Percentiles rank a stretch among this genome's conserved stretches.
These are phyloP conservation scores for Zygosaccharomyces gambellarensis DNA, from an alignment of 805 yeast species.

Conservation along the genomic window DNA sequence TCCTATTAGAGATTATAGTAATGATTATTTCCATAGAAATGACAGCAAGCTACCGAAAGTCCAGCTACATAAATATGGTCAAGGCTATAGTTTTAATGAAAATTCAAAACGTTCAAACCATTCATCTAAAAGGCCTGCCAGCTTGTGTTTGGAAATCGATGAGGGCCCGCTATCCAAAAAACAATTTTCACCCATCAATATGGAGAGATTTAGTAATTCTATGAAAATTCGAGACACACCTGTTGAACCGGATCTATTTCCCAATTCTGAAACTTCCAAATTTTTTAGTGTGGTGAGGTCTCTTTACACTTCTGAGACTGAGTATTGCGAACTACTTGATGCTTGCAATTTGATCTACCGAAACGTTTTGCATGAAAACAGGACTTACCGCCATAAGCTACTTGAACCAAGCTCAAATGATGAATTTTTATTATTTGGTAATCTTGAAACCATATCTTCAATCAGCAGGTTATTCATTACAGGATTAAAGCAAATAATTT, in stretches of 20 bases:
- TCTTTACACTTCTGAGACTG: constrained; percentile 35
- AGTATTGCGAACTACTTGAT: constrained; percentile 31
- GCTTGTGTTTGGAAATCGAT: constrained; percentile 20
- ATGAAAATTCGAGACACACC: background rate
- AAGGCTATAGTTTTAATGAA: background rate
- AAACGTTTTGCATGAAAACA: constrained; percentile 30
- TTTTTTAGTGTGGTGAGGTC: constrained; percentile 26
- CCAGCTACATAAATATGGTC: constrained; percentile 5
- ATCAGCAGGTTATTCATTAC: constrained; percentile 34
- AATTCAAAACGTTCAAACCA: background rate
- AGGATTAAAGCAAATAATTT: constrained; percentile 1
- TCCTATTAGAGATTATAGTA: constrained; percentile 31
- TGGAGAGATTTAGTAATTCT: constrained; percentile 3
- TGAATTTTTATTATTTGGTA: constrained; percentile 41
- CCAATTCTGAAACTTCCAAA: constrained; percentile 2
- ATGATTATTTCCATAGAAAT: constrained; percentile 28
- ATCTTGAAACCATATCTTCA: constrained; percentile 38
- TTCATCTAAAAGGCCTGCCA: constrained; percentile 22
- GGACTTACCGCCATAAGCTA: constrained; percentile 31
- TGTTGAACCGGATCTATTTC: constrained; percentile 5
- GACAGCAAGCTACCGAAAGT: constrained; percentile 23
- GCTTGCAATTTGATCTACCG: constrained; percentile 34
- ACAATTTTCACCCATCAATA: constrained; percentile 35
- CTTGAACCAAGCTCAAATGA: constrained; percentile 29
- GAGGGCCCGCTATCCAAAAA: constrained; percentile 22